phyloP scores from a whole-genome alignment of 345 rosid genomes.

The Linum tenue region DNA sequence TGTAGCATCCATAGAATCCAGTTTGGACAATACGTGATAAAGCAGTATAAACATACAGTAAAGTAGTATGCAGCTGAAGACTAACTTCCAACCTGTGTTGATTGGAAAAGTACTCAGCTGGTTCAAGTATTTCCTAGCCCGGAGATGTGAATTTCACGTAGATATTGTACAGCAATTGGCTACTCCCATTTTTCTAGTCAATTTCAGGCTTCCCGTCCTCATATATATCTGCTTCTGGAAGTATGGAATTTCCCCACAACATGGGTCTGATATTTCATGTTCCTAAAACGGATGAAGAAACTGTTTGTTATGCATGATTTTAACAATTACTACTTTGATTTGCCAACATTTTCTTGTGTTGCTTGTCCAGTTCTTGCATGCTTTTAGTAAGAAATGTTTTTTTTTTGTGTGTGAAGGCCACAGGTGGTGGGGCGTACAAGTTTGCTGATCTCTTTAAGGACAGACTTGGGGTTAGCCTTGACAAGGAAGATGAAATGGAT shows the following conservation, averaged over 20 bases:
- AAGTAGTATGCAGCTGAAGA: too few species aligned
- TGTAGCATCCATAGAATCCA: background rate
- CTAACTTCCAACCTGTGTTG: too few species aligned
- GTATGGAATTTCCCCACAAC: too few species aligned
- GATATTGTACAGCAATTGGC: too few species aligned
- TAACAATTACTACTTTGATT: background rate
- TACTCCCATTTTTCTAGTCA: too few species aligned
- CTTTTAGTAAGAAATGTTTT: background rate
- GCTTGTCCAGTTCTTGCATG: background rate
- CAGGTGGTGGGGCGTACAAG: constrained; percentile 98
- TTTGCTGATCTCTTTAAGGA: constrained; percentile 88
- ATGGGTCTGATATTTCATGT: too few species aligned
- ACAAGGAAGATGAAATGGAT: constrained; percentile 98
- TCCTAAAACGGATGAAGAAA: too few species aligned
- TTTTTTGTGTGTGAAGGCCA: constrained; percentile 58
- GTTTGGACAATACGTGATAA: background rate
- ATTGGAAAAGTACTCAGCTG: too few species aligned
- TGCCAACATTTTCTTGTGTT: background rate
- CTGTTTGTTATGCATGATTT: background rate
- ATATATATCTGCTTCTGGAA: too few species aligned
- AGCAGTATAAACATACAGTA: background rate
- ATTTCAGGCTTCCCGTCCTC: too few species aligned
- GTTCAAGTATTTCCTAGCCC: too few species aligned
- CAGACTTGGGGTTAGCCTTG: constrained; percentile 88
- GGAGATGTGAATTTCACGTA: too few species aligned